A percentile compares a stretch with the other conserved stretches of the same genome.
phyloP scores from a whole-genome alignment of 176 grass and related monocot species.

The Triticum monococcum region DNA sequence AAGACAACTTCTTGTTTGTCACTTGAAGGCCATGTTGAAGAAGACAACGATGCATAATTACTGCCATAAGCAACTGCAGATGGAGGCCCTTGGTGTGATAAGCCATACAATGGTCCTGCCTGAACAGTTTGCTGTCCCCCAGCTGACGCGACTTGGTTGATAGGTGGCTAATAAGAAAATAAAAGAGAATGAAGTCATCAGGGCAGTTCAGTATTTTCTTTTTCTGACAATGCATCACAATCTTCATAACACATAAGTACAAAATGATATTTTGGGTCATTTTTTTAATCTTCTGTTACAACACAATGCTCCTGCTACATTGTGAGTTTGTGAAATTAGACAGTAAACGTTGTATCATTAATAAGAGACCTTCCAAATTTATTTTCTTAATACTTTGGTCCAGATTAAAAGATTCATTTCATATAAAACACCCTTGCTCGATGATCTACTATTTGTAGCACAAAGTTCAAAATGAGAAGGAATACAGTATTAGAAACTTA shows the following conservation, averaged over 20 bases:
- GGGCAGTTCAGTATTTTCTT: background rate
- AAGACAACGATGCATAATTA: constrained; percentile 43
- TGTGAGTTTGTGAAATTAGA: background rate
- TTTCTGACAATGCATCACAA: background rate
- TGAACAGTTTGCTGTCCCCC: constrained; percentile 63
- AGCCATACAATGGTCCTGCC: constrained; percentile 51
- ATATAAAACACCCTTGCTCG: background rate
- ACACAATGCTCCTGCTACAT: background rate
- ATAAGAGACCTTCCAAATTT: constrained; percentile 2
- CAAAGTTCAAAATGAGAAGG: constrained; percentile 31
- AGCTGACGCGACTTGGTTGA: constrained; percentile 50
- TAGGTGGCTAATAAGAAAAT: constrained; percentile 49
- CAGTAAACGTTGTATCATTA: background rate
- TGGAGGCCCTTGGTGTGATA: constrained; percentile 47
- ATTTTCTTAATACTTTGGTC: background rate
- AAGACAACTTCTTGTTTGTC: constrained; percentile 47
- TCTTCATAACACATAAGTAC: constrained; percentile 17
- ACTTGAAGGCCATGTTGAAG: constrained; percentile 45
- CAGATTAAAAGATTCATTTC: constrained; percentile 9
- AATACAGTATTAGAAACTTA: constrained; percentile 37
- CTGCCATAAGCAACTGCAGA: constrained; percentile 35
- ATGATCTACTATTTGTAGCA: background rate
- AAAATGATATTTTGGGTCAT: background rate
- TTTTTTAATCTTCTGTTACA: background rate
- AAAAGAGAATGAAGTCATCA: constrained; percentile 10